These are phyloP conservation scores for Rusavskia elegans DNA, from an alignment of 495 filamentous ascomycete species.

Conservation along the genomic window DNA sequence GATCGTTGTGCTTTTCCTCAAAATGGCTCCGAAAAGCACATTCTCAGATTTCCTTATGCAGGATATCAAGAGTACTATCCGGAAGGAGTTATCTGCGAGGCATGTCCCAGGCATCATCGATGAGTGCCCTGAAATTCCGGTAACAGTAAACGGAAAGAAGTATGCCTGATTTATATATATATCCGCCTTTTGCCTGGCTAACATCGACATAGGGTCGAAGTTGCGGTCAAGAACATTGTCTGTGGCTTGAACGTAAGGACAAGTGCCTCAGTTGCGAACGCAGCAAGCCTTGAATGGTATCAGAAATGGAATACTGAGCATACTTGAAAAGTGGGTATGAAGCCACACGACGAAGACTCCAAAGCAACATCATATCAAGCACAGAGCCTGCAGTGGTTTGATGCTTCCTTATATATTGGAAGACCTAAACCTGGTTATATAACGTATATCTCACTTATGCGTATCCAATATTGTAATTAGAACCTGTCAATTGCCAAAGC, in stretches of 20 bases:
- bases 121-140: constrained; percentile 64
- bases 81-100: constrained; percentile 62
- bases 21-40: constrained; percentile 35
- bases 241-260: constrained; percentile 74
- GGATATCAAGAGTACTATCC: constrained; percentile 45
- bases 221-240: constrained; percentile 87
- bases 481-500: too few species aligned
- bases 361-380: too few species aligned
- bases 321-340: constrained; percentile 9
- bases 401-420: neutral
- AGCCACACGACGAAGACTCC: too few species aligned
- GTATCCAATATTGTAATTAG: too few species aligned
- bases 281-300: constrained; percentile 74
- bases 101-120: constrained; percentile 78
- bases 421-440: neutral
- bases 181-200: neutral
- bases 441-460: too few species aligned
- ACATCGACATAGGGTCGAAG: constrained; percentile 48
- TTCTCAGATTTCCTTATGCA: constrained; percentile 37
- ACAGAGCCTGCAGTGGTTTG: neutral
- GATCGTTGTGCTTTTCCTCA: constrained; percentile 72
- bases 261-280: constrained; percentile 73
- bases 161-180: constrained; percentile 17
- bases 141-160: constrained; percentile 89
- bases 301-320: constrained; percentile 45